A percentile compares a stretch with the other conserved stretches of the same genome.
Conservation (phyloP, 305 asterid genomes). For the Lippia alba region DNA sequence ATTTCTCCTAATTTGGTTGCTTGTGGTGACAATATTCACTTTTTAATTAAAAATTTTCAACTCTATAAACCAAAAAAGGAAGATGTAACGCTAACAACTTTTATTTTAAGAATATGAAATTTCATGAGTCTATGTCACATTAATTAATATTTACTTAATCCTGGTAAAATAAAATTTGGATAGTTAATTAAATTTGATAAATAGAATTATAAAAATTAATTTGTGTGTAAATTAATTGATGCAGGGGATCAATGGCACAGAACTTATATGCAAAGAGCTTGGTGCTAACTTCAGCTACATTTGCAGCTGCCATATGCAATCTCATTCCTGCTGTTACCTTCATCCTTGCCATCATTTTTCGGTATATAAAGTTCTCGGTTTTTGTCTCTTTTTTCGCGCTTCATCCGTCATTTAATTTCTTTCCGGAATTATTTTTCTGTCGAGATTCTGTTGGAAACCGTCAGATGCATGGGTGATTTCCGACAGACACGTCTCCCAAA, state of each 20-base stretch:
- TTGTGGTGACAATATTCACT: too few relatives aligned
- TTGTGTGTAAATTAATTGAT: neutral
- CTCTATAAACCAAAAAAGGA: too few relatives aligned
- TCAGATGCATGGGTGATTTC: too few relatives aligned
- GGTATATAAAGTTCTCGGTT: slow-evolving; percentile 35
- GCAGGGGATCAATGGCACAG: slow-evolving; percentile 59
- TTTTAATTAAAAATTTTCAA: too few relatives aligned
- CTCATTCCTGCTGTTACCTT: slow-evolving; percentile 56
- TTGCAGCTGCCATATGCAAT: slow-evolving; percentile 48
- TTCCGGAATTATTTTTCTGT: too few relatives aligned
- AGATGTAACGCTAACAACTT: neutral
- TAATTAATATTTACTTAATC: neutral
- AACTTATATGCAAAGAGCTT: slow-evolving; percentile 54
- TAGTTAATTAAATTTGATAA: too few relatives aligned
- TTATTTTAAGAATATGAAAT: too few relatives aligned
- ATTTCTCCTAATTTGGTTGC: neutral
- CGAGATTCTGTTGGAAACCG: too few relatives aligned
- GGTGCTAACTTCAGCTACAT: slow-evolving; percentile 51
- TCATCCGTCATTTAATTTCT: too few relatives aligned
- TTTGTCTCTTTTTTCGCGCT: neutral
- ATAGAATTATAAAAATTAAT: neutral
- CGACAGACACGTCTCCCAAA: too few relatives aligned
- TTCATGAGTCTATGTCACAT: neutral
- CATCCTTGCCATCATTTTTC: slow-evolving; percentile 43
- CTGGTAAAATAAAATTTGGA: neutral